phyloP scores from a whole-genome alignment of 257 asterid genomes.

The Solanum boliviense region DNA sequence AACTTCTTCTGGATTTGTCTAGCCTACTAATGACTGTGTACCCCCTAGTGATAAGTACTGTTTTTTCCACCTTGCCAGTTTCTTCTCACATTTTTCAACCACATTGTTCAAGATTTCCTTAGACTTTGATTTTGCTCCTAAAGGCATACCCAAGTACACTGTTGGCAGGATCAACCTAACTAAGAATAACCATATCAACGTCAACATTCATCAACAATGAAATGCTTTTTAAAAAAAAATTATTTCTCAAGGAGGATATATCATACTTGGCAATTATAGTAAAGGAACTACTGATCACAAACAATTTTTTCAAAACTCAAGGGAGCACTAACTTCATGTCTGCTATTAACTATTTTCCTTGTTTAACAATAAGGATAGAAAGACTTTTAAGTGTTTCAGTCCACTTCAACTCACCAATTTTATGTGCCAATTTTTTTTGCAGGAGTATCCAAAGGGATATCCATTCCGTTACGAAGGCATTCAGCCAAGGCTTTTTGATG shows the following conservation, averaged over 20 bases:
- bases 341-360: background rate
- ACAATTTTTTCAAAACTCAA: background rate
- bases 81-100: background rate
- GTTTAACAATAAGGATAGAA: background rate
- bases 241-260: background rate
- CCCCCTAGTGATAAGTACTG: background rate
- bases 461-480: background rate
- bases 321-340: background rate
- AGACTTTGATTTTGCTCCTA: background rate
- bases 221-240: background rate
- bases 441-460: background rate
- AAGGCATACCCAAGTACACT: background rate
- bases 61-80: background rate
- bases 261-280: background rate
- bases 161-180: background rate
- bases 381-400: background rate
- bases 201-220: background rate
- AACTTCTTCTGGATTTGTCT: background rate
- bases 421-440: background rate
- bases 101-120: background rate
- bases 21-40: background rate
- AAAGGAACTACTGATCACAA: background rate
- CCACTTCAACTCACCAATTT: background rate
- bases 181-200: background rate
- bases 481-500: constrained; percentile 10